Evolutionary conservation across 306 rosid species (phyloP).

Genomic region (Luffa acutangula): DNA sequence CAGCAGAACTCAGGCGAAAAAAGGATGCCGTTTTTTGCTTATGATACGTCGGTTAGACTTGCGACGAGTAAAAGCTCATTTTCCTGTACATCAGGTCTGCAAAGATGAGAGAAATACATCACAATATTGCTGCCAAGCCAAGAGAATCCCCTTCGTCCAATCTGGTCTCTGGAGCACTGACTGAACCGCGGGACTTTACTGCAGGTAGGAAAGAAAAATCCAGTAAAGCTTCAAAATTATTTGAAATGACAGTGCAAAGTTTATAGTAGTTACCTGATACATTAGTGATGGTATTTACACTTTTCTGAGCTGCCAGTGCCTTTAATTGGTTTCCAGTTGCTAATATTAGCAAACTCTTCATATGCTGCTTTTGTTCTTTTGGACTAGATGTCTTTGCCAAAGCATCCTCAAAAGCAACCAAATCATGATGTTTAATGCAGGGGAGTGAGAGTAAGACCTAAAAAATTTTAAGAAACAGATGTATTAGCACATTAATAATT

Average conservation of each 20-base stretch:
- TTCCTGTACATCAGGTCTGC: constrained; percentile 57
- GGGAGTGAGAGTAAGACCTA: constrained; percentile 85
- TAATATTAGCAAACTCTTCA: constrained; percentile 69
- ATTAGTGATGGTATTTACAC: constrained; percentile 75
- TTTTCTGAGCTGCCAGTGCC: constrained; percentile 88
- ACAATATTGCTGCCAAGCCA: constrained; percentile 73
- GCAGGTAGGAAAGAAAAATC: constrained; percentile 16
- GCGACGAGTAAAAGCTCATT: constrained; percentile 18
- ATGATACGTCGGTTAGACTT: not conserved
- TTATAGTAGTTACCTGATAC: constrained; percentile 49
- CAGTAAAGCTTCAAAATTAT: not conserved
- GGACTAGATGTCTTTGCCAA: constrained; percentile 75
- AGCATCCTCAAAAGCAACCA: constrained; percentile 88
- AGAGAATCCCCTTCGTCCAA: constrained; percentile 55
- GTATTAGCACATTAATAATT: not conserved
- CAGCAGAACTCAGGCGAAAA: not conserved
- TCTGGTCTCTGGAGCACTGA: constrained; percentile 40
- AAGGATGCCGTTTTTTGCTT: constrained; percentile 1
- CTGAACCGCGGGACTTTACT: constrained; percentile 62
- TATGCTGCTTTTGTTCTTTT: constrained; percentile 85
- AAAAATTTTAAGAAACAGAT: constrained; percentile 2
- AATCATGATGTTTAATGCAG: constrained; percentile 54
- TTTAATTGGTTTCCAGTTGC: constrained; percentile 87
- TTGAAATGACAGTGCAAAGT: not conserved
- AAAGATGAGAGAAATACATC: constrained; percentile 23